Evolutionary conservation across 176 grass and related monocot species (phyloP).

Genomic region (Phoenix roebelenii): DNA sequence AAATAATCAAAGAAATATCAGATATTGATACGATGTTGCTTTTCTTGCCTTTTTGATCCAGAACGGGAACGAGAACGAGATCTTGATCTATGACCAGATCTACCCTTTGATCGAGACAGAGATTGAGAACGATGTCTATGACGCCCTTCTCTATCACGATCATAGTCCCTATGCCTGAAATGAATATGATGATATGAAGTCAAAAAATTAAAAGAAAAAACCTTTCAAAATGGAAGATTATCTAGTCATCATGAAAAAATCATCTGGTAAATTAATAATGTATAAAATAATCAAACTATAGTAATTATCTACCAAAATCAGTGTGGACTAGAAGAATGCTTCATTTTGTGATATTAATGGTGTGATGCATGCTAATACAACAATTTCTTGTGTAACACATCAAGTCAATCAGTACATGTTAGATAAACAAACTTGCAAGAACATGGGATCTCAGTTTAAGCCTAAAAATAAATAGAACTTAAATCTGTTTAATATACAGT

Average conservation of each 20-base stretch:
- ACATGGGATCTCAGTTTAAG: no score
- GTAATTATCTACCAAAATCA: no score
- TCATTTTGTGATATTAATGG: no score
- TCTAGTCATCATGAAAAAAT: neutral
- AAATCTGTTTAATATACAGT: no score
- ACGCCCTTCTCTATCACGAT: constrained; percentile 43
- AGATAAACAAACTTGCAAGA: no score
- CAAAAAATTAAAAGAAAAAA: neutral
- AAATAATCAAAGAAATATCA: no score
- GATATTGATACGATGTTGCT: neutral
- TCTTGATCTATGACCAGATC: constrained; percentile 45
- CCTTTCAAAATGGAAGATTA: neutral
- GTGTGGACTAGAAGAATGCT: no score
- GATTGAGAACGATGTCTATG: constrained; percentile 48
- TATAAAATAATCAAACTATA: no score
- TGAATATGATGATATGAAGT: neutral
- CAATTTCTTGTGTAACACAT: no score
- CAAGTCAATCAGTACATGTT: no score
- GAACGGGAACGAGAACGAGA: constrained; percentile 61
- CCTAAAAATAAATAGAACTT: no score
- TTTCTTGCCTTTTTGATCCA: constrained; percentile 61
- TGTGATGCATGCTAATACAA: no score
- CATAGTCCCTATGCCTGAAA: constrained; percentile 56
- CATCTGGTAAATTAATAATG: neutral
- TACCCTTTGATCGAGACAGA: constrained; percentile 52